Base-by-base conservation (phyloP, 768 basidiomycete genomes). In the Russula sp. region DNA sequence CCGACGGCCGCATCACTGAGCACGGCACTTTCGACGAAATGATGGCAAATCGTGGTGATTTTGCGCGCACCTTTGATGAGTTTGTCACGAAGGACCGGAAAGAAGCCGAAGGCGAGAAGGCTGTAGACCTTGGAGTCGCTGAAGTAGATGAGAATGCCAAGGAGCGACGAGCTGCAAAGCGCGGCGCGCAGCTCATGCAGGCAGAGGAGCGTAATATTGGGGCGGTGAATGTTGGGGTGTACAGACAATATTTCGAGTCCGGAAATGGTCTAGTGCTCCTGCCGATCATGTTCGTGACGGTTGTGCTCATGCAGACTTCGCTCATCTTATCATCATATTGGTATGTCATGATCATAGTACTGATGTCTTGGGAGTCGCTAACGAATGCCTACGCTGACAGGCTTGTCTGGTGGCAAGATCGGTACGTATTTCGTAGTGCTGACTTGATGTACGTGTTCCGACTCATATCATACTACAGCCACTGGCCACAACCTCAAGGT, bases 351-450 rank as follows among this genome's bases (percentile, higher is more conserved):
- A n/a, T 34, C 16, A n/a, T 13, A 18, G 36, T 45, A 7, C 45
- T 1, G 2, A n/a, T 35, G 47, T n/a, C 67, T 9, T 69, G 66
- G 22, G 25, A 16, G 43, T 7, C 43, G 55, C 53, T 52, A 16
- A 62, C 60, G 46, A 67, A 55, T 16, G 7, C 11, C 1, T 3
- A n/a, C 11, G 10, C 11, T 0, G 42, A 3, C 46, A 85, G 87
- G 86, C 78, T 95, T 58, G 85, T 93, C 1, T 95, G 87, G 76
- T 95, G 92, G 91, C 83, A 91, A 69, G 86, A 89, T 66, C 66
- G 71, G 79, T 82, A 71, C 60, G 79, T 71, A 16, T 49, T 51
- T 60, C 3, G 14, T 45, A n/a, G 25, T 38, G 4, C 25, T 29
- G 42, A 20, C 29, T 35, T 20, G 3, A 20, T 14, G n/a, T n/a